Evolutionary conservation across 352 stramenopile genomes (phyloP).

Genomic region (Peronospora farinosa): DNA sequence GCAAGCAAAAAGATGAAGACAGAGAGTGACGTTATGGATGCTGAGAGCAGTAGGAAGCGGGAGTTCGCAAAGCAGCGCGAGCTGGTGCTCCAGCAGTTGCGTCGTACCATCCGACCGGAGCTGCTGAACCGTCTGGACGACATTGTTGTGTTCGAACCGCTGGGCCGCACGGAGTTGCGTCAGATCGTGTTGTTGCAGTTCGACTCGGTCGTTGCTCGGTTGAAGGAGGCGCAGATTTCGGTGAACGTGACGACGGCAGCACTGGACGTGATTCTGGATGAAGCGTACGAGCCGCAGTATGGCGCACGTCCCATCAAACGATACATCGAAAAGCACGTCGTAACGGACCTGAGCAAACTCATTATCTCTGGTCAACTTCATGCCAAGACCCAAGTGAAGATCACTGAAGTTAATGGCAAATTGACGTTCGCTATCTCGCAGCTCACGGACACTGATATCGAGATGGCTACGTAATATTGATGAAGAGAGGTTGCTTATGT

Average conservation of each 20-base stretch:
- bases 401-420: slow-evolving; percentile 40
- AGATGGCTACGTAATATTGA: slow-evolving; percentile 32
- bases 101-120: slow-evolving; percentile 89
- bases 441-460: slow-evolving; percentile 33
- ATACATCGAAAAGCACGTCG: slow-evolving; percentile 92
- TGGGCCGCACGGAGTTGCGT: slow-evolving; percentile 83
- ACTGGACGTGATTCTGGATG: slow-evolving; percentile 87
- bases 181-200: slow-evolving; percentile 93
- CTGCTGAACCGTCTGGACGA: slow-evolving; percentile 95
- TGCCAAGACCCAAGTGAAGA: slow-evolving; percentile 61
- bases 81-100: slow-evolving; percentile 85
- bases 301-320: slow-evolving; percentile 93
- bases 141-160: slow-evolving; percentile 94
- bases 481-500: slow-evolving; percentile 67
- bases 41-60: slow-evolving; percentile 22
- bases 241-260: slow-evolving; percentile 74
- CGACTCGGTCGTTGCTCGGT: slow-evolving; percentile 71
- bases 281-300: slow-evolving; percentile 91
- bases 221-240: slow-evolving; percentile 65
- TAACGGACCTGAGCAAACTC: slow-evolving; percentile 83
- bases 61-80: slow-evolving; percentile 53
- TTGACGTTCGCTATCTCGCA: slow-evolving; percentile 46
- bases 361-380: slow-evolving; percentile 51
- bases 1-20: slow-evolving; percentile 59
- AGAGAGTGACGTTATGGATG: slow-evolving; percentile 24